Base-by-base conservation (phyloP, 2,329 filamentous ascomycete species). In the Davidsoniella virescens region DNA sequence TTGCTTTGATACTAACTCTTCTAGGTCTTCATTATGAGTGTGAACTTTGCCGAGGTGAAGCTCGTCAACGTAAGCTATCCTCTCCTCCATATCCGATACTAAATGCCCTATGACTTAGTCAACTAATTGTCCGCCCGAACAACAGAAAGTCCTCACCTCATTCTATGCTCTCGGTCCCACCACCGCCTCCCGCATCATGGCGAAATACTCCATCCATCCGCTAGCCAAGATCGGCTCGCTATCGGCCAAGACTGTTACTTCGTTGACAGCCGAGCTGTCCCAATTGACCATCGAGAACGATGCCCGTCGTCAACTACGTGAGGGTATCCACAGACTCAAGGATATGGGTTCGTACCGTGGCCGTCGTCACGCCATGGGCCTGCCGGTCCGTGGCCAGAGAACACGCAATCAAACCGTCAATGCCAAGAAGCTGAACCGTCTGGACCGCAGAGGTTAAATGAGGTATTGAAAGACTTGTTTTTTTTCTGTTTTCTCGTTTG, bases 201-300 rank as follows among this genome's bases (percentile, higher is more conserved):
- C 92, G 56, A 88, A 86, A 61, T 82, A 87, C 69, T 81, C 82
- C 59, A 93, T 98, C 62, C 85, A 94, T 68, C 81, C 86, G 26
- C 81, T 77, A 52, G 84, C 85, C 56, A 84, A 80, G 61, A 72
- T 96, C 57, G 84, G 84, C 62, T 73, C 78, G 6, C 68, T 98
- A 17, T 73, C 78, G 42, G 78, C 81, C 53, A 80, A 83, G 63
- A 88, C 87, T 54, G 70, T 94, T 57, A 81, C 86, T 48, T 82
- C 84, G 49, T 71, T 98, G 54, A 92, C 84, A 18, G 83, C 83
- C 47, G 86, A 94, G 60, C 71, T 98, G 39, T 85, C 87, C 14
- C 81, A 80, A 50, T 88, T 98, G 86, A 94, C 84, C 54, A 86
- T 96, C 59, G 92, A 95, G 65, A 94, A 84, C 64, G 88, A 96